phyloP scores from a whole-genome alignment of 345 rosid genomes.

The Erysimum cheiranthoides region DNA sequence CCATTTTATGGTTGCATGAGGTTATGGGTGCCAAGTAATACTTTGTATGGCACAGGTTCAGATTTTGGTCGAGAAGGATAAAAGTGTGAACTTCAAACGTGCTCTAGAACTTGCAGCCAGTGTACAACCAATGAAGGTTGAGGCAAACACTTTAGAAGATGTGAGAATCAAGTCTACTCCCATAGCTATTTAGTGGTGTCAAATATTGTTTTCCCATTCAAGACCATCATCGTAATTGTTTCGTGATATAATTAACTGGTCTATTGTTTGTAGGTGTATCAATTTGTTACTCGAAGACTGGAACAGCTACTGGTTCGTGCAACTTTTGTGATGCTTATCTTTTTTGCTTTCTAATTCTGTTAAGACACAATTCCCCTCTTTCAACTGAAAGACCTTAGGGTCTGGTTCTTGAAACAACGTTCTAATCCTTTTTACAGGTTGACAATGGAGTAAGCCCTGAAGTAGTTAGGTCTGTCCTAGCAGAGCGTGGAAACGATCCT shows the following conservation, averaged over 20 bases:
- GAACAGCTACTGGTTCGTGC: constrained; percentile 87
- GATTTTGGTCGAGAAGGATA: constrained; percentile 79
- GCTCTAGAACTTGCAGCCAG: constrained; percentile 77
- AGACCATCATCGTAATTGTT: constrained; percentile 24
- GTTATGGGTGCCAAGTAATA: constrained; percentile 22
- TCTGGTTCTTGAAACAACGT: constrained; percentile 19
- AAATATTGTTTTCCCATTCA: constrained; percentile 11
- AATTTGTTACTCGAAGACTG: constrained; percentile 85
- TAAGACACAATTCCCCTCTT: not conserved
- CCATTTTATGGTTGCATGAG: constrained; percentile 26
- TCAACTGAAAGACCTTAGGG: constrained; percentile 10
- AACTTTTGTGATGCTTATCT: constrained; percentile 28
- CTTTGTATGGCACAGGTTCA: constrained; percentile 66
- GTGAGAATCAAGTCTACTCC: constrained; percentile 55
- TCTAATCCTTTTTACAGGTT: constrained; percentile 55
- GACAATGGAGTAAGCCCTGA: constrained; percentile 85
- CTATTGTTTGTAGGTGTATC: constrained; percentile 59
- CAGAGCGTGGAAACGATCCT: constrained; percentile 81
- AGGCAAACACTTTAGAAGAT: constrained; percentile 61
- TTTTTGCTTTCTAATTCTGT: constrained; percentile 8
- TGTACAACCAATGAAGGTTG: constrained; percentile 74
- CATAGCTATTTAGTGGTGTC: constrained; percentile 10
- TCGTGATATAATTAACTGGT: constrained; percentile 7
- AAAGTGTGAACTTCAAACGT: constrained; percentile 63
- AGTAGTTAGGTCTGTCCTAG: constrained; percentile 84